Evolutionary conservation across 495 filamentous ascomycete species (phyloP).

Genomic region (Parachaetomium inaequale): DNA sequence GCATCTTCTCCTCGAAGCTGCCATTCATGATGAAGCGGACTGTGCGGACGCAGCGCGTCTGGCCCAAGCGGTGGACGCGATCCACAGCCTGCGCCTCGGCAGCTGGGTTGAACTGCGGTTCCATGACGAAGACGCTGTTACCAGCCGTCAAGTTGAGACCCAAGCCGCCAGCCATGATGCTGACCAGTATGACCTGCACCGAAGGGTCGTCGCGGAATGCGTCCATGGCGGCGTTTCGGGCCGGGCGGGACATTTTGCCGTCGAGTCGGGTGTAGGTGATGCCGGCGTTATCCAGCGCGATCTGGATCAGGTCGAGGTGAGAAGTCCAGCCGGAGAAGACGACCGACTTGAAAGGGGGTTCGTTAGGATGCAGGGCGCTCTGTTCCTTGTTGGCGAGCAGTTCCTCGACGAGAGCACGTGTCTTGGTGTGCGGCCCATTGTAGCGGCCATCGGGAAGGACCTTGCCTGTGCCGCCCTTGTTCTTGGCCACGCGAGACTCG

Average conservation of each 20-base stretch:
- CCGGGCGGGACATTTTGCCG: constrained; percentile 72
- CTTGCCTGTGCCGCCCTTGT: constrained; percentile 46
- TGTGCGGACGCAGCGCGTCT: constrained; percentile 77
- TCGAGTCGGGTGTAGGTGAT: constrained; percentile 79
- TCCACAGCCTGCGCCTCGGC: constrained; percentile 93
- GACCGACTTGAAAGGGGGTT: constrained; percentile 79
- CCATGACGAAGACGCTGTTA: constrained; percentile 91
- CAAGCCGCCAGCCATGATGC: constrained; percentile 86
- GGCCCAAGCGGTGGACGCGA: constrained; percentile 88
- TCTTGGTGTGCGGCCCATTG: constrained; percentile 85
- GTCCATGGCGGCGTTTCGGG: constrained; percentile 68
- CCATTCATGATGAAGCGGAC: constrained; percentile 81
- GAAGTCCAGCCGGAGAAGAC: constrained; percentile 93
- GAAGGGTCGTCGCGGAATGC: constrained; percentile 67
- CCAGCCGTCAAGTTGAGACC: constrained; percentile 87
- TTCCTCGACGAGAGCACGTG: constrained; percentile 67
- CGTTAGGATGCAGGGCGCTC: constrained; percentile 53
- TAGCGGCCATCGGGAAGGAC: constrained; percentile 66
- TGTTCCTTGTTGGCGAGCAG: constrained; percentile 58
- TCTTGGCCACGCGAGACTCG: constrained; percentile 43
- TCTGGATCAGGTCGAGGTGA: constrained; percentile 88
- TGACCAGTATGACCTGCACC: constrained; percentile 80
- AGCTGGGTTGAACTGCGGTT: constrained; percentile 95
- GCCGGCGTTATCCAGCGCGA: constrained; percentile 65
- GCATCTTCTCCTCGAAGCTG: constrained; percentile 93